These are phyloP conservation scores for Pichia terricola DNA, from an alignment of 1,139 yeast genomes.

Conservation along the genomic window DNA sequence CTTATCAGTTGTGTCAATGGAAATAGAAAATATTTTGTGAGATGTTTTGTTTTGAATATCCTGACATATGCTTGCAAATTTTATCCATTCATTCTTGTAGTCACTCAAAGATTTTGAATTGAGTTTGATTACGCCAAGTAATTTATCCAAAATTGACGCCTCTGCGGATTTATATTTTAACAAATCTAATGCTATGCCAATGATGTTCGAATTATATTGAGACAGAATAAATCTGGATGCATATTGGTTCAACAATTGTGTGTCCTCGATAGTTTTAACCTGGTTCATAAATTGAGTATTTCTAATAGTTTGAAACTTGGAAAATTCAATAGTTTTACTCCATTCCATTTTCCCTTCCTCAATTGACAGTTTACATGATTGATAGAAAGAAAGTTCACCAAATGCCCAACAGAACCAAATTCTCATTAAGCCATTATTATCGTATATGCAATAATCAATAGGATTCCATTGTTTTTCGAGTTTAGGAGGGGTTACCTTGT, in stretches of 20 bases:
- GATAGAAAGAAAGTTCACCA: constrained; percentile 11
- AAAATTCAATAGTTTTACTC: constrained; percentile 1
- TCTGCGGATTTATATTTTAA: constrained; percentile 18
- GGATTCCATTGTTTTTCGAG: constrained; percentile 11
- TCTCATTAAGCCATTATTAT: constrained; percentile 1
- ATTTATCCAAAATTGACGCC: constrained; percentile 12
- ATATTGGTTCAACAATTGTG: constrained; percentile 24
- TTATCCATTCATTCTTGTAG: constrained; percentile 40
- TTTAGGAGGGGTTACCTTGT: constrained; percentile 10
- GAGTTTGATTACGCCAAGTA: not conserved
- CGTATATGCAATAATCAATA: constrained; percentile 4
- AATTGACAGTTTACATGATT: constrained; percentile 12
- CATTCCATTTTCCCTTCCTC: constrained; percentile 4
- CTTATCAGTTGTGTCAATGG: constrained; percentile 22
- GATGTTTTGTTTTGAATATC: constrained; percentile 28
- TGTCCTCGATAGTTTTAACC: constrained; percentile 6
- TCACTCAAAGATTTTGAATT: not conserved
- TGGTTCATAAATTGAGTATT: constrained; percentile 7
- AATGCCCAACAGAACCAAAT: constrained; percentile 20
- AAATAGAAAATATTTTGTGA: constrained; percentile 35
- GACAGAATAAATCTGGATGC: constrained; percentile 37
- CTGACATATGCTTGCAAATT: constrained; percentile 51
- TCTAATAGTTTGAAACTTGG: constrained; percentile 4
- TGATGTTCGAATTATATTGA: constrained; percentile 30
- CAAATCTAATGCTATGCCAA: constrained; percentile 26